Percentiles rank a stretch among this genome's conserved stretches.
Evolutionary conservation across 2,329 filamentous ascomycete genomes (phyloP).

Genomic region (Trichoderma afroharzianum): DNA sequence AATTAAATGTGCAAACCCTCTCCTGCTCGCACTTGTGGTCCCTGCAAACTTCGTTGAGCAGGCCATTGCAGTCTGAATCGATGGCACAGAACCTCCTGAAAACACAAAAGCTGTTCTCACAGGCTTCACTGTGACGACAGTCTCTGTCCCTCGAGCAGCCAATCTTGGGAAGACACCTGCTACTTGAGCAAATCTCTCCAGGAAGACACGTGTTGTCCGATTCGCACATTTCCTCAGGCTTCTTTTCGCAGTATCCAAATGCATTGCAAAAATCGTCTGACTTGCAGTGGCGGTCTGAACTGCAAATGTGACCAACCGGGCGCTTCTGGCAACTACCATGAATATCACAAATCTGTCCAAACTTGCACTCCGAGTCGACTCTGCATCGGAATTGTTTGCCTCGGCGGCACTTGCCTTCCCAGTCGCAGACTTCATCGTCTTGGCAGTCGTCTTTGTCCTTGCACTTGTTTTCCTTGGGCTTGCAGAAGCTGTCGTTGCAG

Average conservation of each 20-base stretch:
- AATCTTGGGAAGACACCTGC: neutral
- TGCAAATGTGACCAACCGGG: neutral
- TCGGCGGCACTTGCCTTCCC: constrained; percentile 1
- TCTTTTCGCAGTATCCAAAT: constrained; percentile 1
- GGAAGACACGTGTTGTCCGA: neutral
- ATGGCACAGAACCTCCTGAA: neutral
- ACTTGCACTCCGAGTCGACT: neutral
- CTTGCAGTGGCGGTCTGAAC: neutral
- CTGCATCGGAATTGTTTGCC: neutral
- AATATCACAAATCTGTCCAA: neutral
- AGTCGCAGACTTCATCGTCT: neutral
- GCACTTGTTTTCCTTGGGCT: constrained; percentile 2
- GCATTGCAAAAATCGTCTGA: neutral
- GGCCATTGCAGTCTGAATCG: neutral
- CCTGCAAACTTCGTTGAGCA: neutral
- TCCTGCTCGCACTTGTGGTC: neutral
- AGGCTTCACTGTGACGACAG: neutral
- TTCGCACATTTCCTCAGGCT: neutral
- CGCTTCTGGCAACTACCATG: neutral
- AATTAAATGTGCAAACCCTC: neutral
- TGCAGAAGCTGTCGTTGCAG: neutral
- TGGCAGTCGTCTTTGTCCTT: neutral
- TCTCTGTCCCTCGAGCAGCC: neutral
- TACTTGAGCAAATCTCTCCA: neutral
- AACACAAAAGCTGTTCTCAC: neutral